phyloP scores from a whole-genome alignment of 495 filamentous ascomycete genomes.

The Friedmanniomyces simplex region DNA sequence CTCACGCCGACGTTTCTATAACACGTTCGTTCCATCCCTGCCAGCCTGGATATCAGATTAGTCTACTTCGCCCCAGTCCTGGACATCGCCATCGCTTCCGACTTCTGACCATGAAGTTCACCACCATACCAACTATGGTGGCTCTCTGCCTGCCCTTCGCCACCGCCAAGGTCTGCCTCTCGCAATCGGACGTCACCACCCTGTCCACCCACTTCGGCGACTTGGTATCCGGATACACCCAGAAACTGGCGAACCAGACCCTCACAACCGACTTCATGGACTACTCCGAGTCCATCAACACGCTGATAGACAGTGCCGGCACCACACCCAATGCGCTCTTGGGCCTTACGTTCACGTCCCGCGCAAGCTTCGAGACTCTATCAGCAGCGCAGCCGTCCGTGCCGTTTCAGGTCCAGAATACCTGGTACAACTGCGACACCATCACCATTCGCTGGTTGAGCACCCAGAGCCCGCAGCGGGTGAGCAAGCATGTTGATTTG shows the following conservation, averaged over 20 bases:
- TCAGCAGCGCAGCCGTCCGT: slow-evolving; percentile 8
- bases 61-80: too few species aligned
- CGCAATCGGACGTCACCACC: neutral
- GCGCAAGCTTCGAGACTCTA: slow-evolving; percentile 1
- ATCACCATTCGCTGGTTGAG: slow-evolving; percentile 12
- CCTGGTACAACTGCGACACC: slow-evolving; percentile 13
- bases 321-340: neutral
- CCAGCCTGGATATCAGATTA: too few species aligned
- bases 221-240: neutral
- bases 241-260: neutral
- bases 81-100: too few species aligned
- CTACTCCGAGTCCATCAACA: slow-evolving; percentile 15
- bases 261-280: slow-evolving; percentile 7
- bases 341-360: slow-evolving; percentile 5
- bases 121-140: neutral
- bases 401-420: slow-evolving; percentile 7
- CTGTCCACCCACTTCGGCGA: slow-evolving; percentile 9
- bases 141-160: neutral
- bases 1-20: too few species aligned
- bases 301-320: slow-evolving; percentile 4
- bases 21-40: too few species aligned
- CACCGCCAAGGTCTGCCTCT: neutral
- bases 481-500: too few species aligned
- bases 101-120: neutral
- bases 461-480: neutral